Percentiles rank a stretch among this genome's conserved stretches.
These are phyloP conservation scores for Cystobasidiaceae sp. DNA, from an alignment of 1,284 basidiomycete genomes.

Conservation along the genomic window DNA sequence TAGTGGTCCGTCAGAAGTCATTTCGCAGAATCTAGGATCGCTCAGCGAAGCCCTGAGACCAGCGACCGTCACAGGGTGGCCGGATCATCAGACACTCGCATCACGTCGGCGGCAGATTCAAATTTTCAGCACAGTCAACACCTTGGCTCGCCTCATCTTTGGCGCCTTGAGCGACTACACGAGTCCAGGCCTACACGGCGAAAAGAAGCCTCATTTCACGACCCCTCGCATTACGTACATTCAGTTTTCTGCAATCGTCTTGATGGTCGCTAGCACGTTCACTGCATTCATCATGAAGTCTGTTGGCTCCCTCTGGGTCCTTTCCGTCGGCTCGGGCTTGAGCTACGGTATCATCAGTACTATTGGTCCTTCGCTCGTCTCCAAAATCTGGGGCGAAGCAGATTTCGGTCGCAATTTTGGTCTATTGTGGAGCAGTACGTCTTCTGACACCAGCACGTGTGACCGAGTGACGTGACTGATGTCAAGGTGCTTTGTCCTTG, in stretches of 20 bases:
- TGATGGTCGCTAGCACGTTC: conserved; percentile 31
- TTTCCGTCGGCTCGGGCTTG: conserved; percentile 30
- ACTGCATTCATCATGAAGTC: conserved; percentile 23
- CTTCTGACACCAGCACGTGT: not conserved
- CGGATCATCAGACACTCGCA: conserved; percentile 18
- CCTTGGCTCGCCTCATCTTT: conserved; percentile 35
- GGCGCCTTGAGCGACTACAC: conserved; percentile 36
- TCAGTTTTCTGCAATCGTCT: conserved; percentile 13
- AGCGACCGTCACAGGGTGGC: conserved; percentile 15
- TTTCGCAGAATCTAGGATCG: conserved; percentile 36
- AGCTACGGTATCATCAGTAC: conserved; percentile 38
- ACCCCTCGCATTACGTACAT: conserved; percentile 35
- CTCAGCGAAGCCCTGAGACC: conserved; percentile 35
- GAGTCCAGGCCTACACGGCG: conserved; percentile 1
- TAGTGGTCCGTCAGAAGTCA: conserved; percentile 35
- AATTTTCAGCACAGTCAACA: conserved; percentile 36
- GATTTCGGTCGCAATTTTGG: conserved; percentile 41
- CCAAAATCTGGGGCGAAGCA: conserved; percentile 33
- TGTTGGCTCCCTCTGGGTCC: conserved; percentile 33
- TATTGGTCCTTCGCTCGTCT: conserved; percentile 36
- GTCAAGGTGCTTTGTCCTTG: not conserved
- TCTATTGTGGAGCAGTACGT: conserved; percentile 31
- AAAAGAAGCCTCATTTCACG: not conserved
- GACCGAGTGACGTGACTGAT: not conserved
- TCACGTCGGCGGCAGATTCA: conserved; percentile 36